phyloP scores from a whole-genome alignment of 768 basidiomycete genomes.

The Royoungia palumana region DNA sequence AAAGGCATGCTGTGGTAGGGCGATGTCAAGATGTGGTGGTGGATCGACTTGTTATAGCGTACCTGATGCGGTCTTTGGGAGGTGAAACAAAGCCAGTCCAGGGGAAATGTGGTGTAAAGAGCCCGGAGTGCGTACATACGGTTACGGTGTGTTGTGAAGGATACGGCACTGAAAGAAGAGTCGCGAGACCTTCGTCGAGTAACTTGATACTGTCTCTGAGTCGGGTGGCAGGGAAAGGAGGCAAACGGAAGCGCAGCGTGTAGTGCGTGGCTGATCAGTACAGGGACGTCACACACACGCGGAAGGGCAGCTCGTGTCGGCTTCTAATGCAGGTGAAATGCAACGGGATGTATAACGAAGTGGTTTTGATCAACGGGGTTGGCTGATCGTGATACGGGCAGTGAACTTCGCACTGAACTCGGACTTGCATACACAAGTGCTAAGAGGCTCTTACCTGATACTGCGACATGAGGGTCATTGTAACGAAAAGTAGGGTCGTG shows the following conservation, averaged over 20 bases:
- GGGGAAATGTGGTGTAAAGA: background rate
- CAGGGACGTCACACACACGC: too few relatives aligned
- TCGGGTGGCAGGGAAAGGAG: too few relatives aligned
- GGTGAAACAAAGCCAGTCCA: constrained; percentile 1
- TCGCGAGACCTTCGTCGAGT: background rate
- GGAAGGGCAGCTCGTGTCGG: too few relatives aligned
- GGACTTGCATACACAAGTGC: constrained; percentile 6
- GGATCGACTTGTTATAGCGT: background rate
- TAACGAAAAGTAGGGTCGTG: background rate
- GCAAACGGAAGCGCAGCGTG: too few relatives aligned
- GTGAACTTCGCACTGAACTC: constrained; percentile 5
- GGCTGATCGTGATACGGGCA: background rate
- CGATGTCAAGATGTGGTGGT: too few relatives aligned
- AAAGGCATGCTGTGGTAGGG: too few relatives aligned
- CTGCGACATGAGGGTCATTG: constrained; percentile 8
- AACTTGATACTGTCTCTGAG: background rate
- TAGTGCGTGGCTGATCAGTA: too few relatives aligned
- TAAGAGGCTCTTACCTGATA: constrained; percentile 12
- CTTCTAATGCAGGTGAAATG: background rate
- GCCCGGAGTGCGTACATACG: constrained; percentile 8
- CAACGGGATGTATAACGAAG: background rate
- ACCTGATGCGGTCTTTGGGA: background rate
- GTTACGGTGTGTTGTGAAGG: background rate
- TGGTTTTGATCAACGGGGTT: too few relatives aligned
- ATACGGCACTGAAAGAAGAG: background rate